These are phyloP conservation scores for Fraxinus dipetala DNA, from an alignment of 305 asterid species.

Conservation along the genomic window DNA sequence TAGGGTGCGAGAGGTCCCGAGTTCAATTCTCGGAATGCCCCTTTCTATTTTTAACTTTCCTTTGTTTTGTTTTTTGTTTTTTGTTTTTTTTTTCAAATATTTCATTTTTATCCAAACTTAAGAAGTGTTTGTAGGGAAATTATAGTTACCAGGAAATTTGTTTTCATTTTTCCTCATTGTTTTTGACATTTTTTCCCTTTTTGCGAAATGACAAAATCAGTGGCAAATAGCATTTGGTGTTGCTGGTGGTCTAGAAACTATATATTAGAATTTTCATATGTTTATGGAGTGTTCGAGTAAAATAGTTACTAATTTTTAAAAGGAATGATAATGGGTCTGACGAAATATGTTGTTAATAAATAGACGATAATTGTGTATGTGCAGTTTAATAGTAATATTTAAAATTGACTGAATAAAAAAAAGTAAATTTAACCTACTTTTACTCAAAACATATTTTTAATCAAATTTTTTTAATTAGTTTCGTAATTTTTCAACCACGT, in stretches of 20 bases:
- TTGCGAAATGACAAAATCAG: not conserved
- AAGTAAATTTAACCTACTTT: too few species aligned
- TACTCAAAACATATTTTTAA: not conserved
- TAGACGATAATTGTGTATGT: not conserved
- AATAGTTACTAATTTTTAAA: too few species aligned
- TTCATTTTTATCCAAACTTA: not conserved
- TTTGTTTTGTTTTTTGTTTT: too few species aligned
- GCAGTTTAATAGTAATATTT: not conserved
- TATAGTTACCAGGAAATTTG: not conserved
- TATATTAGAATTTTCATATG: not conserved
- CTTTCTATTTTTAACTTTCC: too few species aligned
- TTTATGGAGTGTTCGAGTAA: not conserved
- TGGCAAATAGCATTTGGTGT: not conserved
- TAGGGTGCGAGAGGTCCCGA: constrained; percentile 99
- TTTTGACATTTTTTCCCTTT: not conserved
- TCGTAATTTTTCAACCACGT: not conserved
- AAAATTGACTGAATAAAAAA: not conserved
- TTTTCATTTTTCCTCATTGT: not conserved
- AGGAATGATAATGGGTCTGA: not conserved
- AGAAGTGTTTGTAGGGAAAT: not conserved
- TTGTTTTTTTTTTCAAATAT: too few species aligned
- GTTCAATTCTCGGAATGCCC: constrained; percentile 99
- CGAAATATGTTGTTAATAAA: too few species aligned
- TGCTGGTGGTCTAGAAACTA: not conserved
- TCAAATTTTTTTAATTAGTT: too few species aligned